These are phyloP conservation scores for Bifiguratus adelaidae DNA, from an alignment of 192 early-diverging fungal species.

Conservation along the genomic window DNA sequence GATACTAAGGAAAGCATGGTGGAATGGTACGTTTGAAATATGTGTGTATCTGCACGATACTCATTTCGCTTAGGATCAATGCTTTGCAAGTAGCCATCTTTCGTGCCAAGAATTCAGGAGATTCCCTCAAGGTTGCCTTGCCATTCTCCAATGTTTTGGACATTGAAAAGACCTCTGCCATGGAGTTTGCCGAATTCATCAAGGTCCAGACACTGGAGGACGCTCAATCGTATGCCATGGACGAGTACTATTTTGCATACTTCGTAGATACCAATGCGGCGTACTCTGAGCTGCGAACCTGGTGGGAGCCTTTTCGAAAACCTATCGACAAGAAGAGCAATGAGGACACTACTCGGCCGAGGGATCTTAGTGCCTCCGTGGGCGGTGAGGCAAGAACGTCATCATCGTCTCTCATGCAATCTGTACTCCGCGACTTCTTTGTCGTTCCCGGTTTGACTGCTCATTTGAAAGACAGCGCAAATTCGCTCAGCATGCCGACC, in stretches of 20 bases:
- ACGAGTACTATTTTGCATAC: constrained; percentile 63
- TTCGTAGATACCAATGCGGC: constrained; percentile 37
- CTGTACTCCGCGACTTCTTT: too few relatives aligned
- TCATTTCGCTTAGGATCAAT: constrained; percentile 29
- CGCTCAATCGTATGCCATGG: constrained; percentile 38
- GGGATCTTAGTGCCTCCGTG: too few relatives aligned
- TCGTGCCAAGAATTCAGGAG: constrained; percentile 42
- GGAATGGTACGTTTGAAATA: constrained; percentile 35
- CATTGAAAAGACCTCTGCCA: constrained; percentile 35
- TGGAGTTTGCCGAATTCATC: constrained; percentile 38
- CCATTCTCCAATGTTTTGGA: constrained; percentile 42
- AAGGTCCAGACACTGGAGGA: constrained; percentile 34
- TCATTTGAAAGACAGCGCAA: too few relatives aligned
- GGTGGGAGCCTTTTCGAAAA: constrained; percentile 5
- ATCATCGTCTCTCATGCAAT: too few relatives aligned
- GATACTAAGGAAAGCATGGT: constrained; percentile 35
- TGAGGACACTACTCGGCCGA: neutral
- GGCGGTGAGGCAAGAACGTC: too few relatives aligned
- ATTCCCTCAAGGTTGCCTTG: constrained; percentile 45
- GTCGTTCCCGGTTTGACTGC: too few relatives aligned
- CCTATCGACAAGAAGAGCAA: neutral
- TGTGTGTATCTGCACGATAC: too few relatives aligned
- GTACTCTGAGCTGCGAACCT: constrained; percentile 12
- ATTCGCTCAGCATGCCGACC: too few relatives aligned
- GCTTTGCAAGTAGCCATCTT: constrained; percentile 43